Evolutionary conservation across 2,329 filamentous ascomycete species (phyloP), one percentile per base, ranked within the genome.

Genomic region (Exophiala sideris): DNA sequence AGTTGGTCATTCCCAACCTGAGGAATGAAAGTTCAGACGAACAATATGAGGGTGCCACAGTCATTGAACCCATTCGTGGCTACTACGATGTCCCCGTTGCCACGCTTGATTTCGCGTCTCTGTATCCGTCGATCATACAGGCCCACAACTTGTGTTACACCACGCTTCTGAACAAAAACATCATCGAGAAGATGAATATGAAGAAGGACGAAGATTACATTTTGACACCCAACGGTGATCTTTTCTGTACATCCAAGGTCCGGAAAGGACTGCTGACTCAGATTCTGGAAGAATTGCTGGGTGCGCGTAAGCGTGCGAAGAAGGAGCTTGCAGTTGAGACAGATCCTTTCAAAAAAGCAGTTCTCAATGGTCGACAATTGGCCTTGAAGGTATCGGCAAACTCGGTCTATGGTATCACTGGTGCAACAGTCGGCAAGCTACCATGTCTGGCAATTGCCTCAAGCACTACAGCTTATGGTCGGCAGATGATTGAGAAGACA

Each of bases 81-180:
- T 99, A 95, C 72, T 97, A 99, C 71, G 86, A 94, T 65, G 89
- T 95, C 21, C 94, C 94, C 1, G 88, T 99, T 60, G 94, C 94
- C 1, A 99, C 94, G 0, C 85, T 99, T 40, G 94, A 99, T 89
- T 99, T 99, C 64, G 94, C 94, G 5, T 97, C 94, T 32, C 85
- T 99, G 60, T 99, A 99, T 65, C 94, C 94, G 18, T 96, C 91
- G 76, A 99, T 99, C 67, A 99, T 99, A 71, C 92, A 97, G 73
- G 94, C 94, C 0, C 94, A 99, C 74, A 99, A 99, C 64, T 82
- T 99, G 18, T 99, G 94, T 72, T 99, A 99, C 70, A 99, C 94
- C 0, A 99, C 94, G 0, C 77, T 97, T 32, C 75, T 97, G 39
- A 91, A 88, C 68, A 90, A 89, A 70, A 82, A 76, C 24, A 85